phyloP scores from a whole-genome alignment of 805 yeast species.

The Kodamaea fukazawae region DNA sequence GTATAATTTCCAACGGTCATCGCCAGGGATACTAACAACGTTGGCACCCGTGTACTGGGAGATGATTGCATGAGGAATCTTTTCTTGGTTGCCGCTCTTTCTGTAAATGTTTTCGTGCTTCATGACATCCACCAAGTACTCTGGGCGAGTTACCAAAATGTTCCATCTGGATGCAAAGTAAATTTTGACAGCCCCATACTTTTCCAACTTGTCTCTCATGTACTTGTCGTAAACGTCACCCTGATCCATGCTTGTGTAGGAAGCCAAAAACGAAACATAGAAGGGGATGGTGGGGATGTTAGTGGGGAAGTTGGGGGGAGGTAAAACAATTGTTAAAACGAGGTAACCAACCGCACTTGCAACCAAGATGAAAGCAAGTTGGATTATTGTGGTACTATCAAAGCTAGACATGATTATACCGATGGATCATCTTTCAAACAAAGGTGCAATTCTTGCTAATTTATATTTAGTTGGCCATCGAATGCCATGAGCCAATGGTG shows the following conservation, averaged over 20 bases:
- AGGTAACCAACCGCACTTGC: slow-evolving; percentile 1
- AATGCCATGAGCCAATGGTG: no score
- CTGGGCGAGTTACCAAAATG: slow-evolving; percentile 50
- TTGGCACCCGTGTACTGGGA: slow-evolving; percentile 60
- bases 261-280: slow-evolving; percentile 51
- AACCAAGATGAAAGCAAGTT: not conserved
- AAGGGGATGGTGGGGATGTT: slow-evolving; percentile 63
- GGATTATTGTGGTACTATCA: slow-evolving; percentile 1
- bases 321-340: slow-evolving; percentile 25
- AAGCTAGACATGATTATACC: not conserved
- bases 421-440: no score
- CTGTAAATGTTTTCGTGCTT: slow-evolving; percentile 50
- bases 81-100: slow-evolving; percentile 59
- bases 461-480: no score
- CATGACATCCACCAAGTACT: slow-evolving; percentile 43
- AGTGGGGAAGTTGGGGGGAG: slow-evolving; percentile 51
- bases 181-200: slow-evolving; percentile 56
- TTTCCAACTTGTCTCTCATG: slow-evolving; percentile 44
- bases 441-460: no score
- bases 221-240: slow-evolving; percentile 42
- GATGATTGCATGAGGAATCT: slow-evolving; percentile 53
- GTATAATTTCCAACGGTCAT: slow-evolving; percentile 45
- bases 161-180: slow-evolving; percentile 65
- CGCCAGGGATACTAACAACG: slow-evolving; percentile 57
- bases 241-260: slow-evolving; percentile 47